Percentiles rank a stretch among this genome's conserved stretches.
Evolutionary conservation across 805 yeast genomes (phyloP).

Genomic region (Ogataea ramenticola): DNA sequence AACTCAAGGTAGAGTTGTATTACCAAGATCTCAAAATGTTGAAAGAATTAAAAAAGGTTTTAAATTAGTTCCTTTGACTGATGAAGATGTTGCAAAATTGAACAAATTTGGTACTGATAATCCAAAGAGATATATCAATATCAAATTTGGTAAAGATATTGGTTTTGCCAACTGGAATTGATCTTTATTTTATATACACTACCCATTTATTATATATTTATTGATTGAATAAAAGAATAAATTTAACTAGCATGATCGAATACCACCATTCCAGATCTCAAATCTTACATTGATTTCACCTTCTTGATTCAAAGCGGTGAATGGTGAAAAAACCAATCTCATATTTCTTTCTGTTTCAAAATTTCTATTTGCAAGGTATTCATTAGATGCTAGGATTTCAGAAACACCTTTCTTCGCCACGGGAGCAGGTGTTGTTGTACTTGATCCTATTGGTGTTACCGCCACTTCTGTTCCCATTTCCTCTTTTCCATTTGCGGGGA

Average conservation of each 20-base stretch:
- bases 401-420: slow-evolving; percentile 10
- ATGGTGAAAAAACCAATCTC: slow-evolving; percentile 24
- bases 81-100: slow-evolving; percentile 28
- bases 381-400: slow-evolving; percentile 19
- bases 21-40: slow-evolving; percentile 69
- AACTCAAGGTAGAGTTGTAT: slow-evolving; percentile 48
- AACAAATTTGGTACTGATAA: slow-evolving; percentile 22
- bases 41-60: slow-evolving; percentile 45
- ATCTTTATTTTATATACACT: not conserved
- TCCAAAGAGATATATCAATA: slow-evolving; percentile 24
- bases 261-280: slow-evolving; percentile 32
- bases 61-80: slow-evolving; percentile 27
- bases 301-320: slow-evolving; percentile 9
- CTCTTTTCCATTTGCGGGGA: too few species aligned
- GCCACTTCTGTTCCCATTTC: too few species aligned
- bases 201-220: not conserved
- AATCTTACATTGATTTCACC: slow-evolving; percentile 14
- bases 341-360: slow-evolving; percentile 23
- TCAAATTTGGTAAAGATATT: slow-evolving; percentile 25
- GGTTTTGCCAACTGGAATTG: slow-evolving; percentile 27
- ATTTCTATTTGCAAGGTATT: slow-evolving; percentile 23
- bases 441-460: too few species aligned
- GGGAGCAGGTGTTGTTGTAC: not conserved
- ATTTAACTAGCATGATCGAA: slow-evolving; percentile 13
- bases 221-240: not conserved